Conservation (phyloP, 73 alveolate species). For the Blepharisma stoltei region DNA sequence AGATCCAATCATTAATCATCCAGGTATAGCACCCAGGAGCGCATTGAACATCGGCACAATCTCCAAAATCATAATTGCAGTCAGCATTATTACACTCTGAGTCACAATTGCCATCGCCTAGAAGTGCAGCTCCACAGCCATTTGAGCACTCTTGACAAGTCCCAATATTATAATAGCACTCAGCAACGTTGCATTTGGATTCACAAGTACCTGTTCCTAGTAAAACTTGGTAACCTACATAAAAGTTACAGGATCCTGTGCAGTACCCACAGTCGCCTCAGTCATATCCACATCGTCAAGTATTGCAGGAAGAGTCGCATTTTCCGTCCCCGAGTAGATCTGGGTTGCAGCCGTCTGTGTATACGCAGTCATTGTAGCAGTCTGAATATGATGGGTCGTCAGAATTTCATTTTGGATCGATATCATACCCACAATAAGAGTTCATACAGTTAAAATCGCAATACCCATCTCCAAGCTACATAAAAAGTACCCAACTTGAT, state of each 20-base stretch:
- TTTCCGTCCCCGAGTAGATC: background rate
- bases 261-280: slow-evolving; percentile 2
- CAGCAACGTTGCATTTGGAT: background rate
- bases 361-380: background rate
- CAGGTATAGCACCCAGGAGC: background rate
- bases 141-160: no score
- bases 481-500: no score
- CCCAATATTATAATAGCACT: no score
- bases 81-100: background rate
- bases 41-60: background rate
- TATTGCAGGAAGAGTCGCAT: slow-evolving; percentile 3
- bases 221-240: background rate
- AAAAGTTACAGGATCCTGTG: background rate
- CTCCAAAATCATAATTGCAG: background rate
- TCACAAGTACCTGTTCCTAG: background rate
- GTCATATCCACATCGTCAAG: background rate
- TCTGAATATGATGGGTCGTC: background rate
- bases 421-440: background rate
- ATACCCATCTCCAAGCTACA: background rate
- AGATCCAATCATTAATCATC: background rate
- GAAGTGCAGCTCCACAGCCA: background rate
- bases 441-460: background rate
- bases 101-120: slow-evolving; percentile 18
- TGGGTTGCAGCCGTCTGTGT: slow-evolving; percentile 8
- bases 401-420: background rate